Base-by-base conservation (phyloP, 225 moss, liverwort and hornwort genomes). In the Polytrichum formosum region DNA sequence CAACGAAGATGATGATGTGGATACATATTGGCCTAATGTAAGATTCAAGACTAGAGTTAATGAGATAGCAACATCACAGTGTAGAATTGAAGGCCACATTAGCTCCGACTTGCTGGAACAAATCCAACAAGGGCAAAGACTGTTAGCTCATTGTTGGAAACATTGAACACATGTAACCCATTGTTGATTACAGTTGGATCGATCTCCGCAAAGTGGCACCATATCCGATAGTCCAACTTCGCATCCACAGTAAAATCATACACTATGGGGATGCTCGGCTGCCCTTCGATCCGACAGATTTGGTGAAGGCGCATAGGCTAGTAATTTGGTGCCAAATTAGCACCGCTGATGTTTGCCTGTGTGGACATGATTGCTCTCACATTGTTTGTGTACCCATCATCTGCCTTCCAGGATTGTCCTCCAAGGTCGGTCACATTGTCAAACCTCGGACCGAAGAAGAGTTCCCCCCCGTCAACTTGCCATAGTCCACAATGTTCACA, bases 201-300 rank as follows among this genome's bases (percentile, higher is more conserved):
- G 18, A 98, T 91, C 80, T 98, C 97, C 37, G 97, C 94, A 56
- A 98, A 88, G 75, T 98, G 97, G 26, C 94, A 80, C 92, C 94
- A 94, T 55, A 98, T 76, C 79, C 90, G 90, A 58, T 98, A 94
- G 61, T 98, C 97, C 64, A 91, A 84, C 77, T 91, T 81, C 17
- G 91, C 85, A 76, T 98, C 97, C n/a, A 98, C 92, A 1, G 26
- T 61, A 6, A 81, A 94, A 13, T 26, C 70, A 64, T 98, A 98
- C 1, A 79, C 70, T 1, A 94, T 83, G 0, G 80, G 71, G 5
- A 71, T 54, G 18, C 70, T 78, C 6, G 84, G 82, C 63, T 79
- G 76, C 28, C 68, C 68, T 2, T 64, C 71, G 70, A 73, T 75
- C 18, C 94, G 91, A 75, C 94, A 91, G 22, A 76, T 74, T 67